These are phyloP conservation scores for Cladorrhinum samala DNA, from an alignment of 495 filamentous ascomycete genomes.

Conservation along the genomic window DNA sequence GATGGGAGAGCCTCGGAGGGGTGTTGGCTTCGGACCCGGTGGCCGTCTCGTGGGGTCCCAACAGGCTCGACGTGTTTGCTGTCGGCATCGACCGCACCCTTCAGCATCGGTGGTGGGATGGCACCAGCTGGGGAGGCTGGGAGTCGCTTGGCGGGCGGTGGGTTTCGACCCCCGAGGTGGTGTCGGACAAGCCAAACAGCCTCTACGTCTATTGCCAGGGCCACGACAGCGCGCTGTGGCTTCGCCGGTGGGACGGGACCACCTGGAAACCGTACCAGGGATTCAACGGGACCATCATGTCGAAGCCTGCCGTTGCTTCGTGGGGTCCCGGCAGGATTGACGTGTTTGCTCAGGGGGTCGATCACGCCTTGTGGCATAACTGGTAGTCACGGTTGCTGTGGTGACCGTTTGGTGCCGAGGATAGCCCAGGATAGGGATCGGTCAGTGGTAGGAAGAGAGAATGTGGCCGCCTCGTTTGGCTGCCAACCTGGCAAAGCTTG, in stretches of 20 bases:
- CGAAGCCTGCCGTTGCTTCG: constrained; percentile 23
- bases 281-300: constrained; percentile 19
- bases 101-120: constrained; percentile 23
- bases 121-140: constrained; percentile 13
- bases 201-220: constrained; percentile 29
- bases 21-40: constrained; percentile 13
- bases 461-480: no score
- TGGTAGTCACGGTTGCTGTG: not conserved
- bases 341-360: constrained; percentile 24
- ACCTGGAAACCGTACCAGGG: constrained; percentile 21
- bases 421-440: no score
- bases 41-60: constrained; percentile 25
- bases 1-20: constrained; percentile 24
- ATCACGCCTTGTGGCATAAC: constrained; percentile 26
- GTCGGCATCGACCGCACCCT: constrained; percentile 13
- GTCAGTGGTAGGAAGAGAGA: no score
- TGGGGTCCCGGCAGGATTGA: constrained; percentile 29
- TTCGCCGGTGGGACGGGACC: constrained; percentile 17
- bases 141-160: constrained; percentile 14
- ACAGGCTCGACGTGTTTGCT: constrained; percentile 22
- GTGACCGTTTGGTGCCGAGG: no score
- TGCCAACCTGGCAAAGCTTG: no score
- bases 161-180: constrained; percentile 18
- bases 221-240: constrained; percentile 17
- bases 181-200: constrained; percentile 21